A percentile compares a stretch with the other conserved stretches of the same genome.
Evolutionary conservation across 2,329 filamentous ascomycete genomes (phyloP).

Genomic region (Penicillium sclerotiorum): DNA sequence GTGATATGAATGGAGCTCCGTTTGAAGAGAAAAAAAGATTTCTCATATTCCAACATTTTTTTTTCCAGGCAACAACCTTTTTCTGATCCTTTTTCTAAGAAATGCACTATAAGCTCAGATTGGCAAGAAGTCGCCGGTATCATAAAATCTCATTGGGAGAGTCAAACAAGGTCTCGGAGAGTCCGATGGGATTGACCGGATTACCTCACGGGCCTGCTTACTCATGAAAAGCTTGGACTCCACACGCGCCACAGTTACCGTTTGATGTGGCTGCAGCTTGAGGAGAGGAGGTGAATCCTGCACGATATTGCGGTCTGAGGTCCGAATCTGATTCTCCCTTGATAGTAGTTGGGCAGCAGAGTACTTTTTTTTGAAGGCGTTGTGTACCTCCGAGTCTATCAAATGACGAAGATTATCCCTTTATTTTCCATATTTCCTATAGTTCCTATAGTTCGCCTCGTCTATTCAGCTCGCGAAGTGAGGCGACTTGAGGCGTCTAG

Average conservation of each 20-base stretch:
- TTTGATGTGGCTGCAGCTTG: slow-evolving; percentile 23
- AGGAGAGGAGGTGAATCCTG: slow-evolving; percentile 5
- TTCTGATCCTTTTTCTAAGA: background rate
- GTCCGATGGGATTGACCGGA: slow-evolving; percentile 14
- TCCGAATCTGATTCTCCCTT: slow-evolving; percentile 7
- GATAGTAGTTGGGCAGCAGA: background rate
- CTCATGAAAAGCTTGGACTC: slow-evolving; percentile 5
- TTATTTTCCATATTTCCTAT: background rate
- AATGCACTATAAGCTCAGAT: background rate
- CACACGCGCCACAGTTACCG: slow-evolving; percentile 22
- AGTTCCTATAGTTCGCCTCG: too few relatives aligned
- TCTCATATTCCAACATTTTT: background rate
- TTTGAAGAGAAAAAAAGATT: background rate
- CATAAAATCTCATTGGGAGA: background rate
- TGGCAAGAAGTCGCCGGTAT: slow-evolving; percentile 1
- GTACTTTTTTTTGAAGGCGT: background rate
- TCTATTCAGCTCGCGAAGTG: slow-evolving; percentile 1
- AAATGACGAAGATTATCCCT: too few relatives aligned
- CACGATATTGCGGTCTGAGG: slow-evolving; percentile 18
- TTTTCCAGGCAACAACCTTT: slow-evolving; percentile 17
- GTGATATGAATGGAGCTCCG: slow-evolving; percentile 5
- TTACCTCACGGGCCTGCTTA: slow-evolving; percentile 12
- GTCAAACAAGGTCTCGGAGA: slow-evolving; percentile 14
- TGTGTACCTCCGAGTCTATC: too few relatives aligned
- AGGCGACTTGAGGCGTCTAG: too few relatives aligned